Percentiles rank a stretch among this genome's conserved stretches.
phyloP scores from a whole-genome alignment of 805 yeast species.

The Pichia membranifaciens region DNA sequence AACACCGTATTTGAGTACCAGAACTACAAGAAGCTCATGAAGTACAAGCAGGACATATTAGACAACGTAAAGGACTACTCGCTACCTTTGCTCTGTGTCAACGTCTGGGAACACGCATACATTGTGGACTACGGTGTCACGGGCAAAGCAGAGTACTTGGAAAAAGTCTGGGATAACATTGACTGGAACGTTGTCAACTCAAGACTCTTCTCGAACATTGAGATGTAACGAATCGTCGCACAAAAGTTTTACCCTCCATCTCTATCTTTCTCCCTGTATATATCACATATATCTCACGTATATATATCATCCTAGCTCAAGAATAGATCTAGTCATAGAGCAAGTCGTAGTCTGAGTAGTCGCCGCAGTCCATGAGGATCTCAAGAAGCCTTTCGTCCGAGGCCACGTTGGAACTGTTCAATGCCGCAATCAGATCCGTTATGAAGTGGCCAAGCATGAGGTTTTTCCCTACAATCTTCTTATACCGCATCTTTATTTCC shows the following conservation, averaged over 20 bases:
- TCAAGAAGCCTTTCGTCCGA: constrained; percentile 26
- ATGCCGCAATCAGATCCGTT: constrained; percentile 29
- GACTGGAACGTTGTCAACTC: constrained; percentile 76
- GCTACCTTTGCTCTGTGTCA: constrained; percentile 71
- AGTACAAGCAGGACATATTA: constrained; percentile 23
- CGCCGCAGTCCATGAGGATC: constrained; percentile 28
- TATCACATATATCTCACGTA: neutral
- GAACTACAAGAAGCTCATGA: constrained; percentile 43
- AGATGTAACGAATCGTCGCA: constrained; percentile 9
- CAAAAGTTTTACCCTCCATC: neutral
- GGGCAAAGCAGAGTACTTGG: constrained; percentile 70
- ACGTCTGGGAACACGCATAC: constrained; percentile 89
- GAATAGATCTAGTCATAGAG: constrained; percentile 12
- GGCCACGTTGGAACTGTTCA: constrained; percentile 29
- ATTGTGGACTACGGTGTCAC: constrained; percentile 74
- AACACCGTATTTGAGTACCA: constrained; percentile 62
- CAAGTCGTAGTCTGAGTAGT: constrained; percentile 24
- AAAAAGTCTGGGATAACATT: constrained; percentile 68
- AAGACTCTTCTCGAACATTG: constrained; percentile 26
- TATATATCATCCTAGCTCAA: no score
- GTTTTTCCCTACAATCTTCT: constrained; percentile 18
- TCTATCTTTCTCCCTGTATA: neutral
- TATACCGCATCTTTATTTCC: constrained; percentile 13
- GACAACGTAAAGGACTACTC: constrained; percentile 49
- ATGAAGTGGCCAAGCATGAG: constrained; percentile 28